Evolutionary conservation across 1,284 basidiomycete species (phyloP).

Genomic region (Abortiporus biennis): DNA sequence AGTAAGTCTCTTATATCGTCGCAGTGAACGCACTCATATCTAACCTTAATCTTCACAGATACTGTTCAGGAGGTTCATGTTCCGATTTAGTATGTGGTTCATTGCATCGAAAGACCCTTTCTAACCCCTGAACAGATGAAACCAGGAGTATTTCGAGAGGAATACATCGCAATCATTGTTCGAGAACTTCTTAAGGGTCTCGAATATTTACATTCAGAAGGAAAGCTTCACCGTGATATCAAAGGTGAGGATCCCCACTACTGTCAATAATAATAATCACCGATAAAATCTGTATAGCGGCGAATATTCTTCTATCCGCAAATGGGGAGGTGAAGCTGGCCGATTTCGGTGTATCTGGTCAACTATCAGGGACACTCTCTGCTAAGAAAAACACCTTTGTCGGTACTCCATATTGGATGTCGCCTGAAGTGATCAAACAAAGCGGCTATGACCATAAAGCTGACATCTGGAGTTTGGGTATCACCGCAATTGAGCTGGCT

Average conservation of each 20-base stretch:
- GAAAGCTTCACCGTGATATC: constrained; percentile 97
- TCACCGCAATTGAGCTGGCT: constrained; percentile 96
- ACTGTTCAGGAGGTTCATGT: constrained; percentile 82
- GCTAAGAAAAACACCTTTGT: constrained; percentile 99
- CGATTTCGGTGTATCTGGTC: constrained; percentile 99
- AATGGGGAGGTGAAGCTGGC: constrained; percentile 98
- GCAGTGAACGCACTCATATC: constrained; percentile 10
- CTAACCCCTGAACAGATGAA: constrained; percentile 74
- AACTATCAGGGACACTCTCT: constrained; percentile 89
- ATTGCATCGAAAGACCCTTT: constrained; percentile 8
- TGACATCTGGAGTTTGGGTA: constrained; percentile 96
- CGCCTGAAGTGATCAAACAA: constrained; percentile 99
- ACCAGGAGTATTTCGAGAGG: constrained; percentile 94
- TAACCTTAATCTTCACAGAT: constrained; percentile 36
- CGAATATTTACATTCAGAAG: constrained; percentile 93
- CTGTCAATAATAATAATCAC: no score
- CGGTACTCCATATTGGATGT: constrained; percentile 98
- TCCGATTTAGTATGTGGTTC: constrained; percentile 63
- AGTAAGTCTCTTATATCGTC: constrained; percentile 44
- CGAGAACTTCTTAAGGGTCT: constrained; percentile 89
- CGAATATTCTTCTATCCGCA: constrained; percentile 91
- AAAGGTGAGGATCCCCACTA: constrained; percentile 59
- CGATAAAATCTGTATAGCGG: constrained; percentile 62
- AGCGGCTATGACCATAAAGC: constrained; percentile 99
- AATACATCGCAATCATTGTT: constrained; percentile 97